These are phyloP conservation scores for Teunomyces gatunensis DNA, from an alignment of 805 yeast genomes.

Conservation along the genomic window DNA sequence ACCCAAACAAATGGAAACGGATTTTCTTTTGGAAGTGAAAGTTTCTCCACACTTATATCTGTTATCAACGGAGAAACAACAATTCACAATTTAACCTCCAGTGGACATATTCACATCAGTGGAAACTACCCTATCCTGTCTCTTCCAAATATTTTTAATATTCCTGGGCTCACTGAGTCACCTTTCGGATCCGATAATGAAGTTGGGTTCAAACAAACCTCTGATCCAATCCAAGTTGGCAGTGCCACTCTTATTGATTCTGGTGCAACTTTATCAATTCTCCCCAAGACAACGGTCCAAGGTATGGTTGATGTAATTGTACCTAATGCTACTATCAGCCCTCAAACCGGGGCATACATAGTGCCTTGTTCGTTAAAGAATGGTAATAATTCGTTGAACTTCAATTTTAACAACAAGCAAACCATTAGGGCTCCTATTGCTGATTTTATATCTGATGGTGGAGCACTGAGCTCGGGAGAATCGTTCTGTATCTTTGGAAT, in stretches of 20 bases:
- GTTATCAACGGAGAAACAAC: too few relatives aligned
- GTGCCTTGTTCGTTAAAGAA: constrained; percentile 15
- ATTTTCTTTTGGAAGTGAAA: too few relatives aligned
- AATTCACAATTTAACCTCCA: too few relatives aligned
- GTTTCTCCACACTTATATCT: too few relatives aligned
- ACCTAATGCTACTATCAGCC: constrained; percentile 7
- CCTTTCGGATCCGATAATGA: neutral
- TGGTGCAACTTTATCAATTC: constrained; percentile 52
- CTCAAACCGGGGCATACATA: constrained; percentile 7
- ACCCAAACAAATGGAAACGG: too few relatives aligned
- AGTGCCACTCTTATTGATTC: constrained; percentile 48
- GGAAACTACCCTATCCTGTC: neutral
- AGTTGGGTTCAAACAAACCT: neutral
- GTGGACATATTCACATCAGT: too few relatives aligned
- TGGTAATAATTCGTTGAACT: constrained; percentile 9
- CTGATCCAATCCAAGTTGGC: constrained; percentile 1
- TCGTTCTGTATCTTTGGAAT: constrained; percentile 11
- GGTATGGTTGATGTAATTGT: constrained; percentile 7
- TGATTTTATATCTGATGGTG: constrained; percentile 11
- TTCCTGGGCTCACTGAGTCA: neutral
- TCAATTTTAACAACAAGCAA: constrained; percentile 9
- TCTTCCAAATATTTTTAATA: neutral
- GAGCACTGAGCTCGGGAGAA: constrained; percentile 6
- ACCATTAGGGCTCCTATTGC: constrained; percentile 14
- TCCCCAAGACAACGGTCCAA: constrained; percentile 30